These are phyloP conservation scores for Plectosphaerella sp. DNA, from an alignment of 2,329 filamentous ascomycete genomes.

Conservation along the genomic window DNA sequence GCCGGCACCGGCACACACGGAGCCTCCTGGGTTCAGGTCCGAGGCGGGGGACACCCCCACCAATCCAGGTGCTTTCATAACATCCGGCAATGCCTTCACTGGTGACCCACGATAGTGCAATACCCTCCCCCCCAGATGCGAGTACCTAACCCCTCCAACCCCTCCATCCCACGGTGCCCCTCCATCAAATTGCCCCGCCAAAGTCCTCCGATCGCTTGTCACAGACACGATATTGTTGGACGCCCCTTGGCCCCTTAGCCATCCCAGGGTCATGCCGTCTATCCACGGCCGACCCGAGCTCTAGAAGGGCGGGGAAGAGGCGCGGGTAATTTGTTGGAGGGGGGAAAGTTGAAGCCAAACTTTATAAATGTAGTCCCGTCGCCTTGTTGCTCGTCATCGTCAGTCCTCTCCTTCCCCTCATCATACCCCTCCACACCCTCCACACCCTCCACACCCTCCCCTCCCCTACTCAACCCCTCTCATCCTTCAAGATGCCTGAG, in stretches of 20 bases:
- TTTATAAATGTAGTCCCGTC: conserved; percentile 4
- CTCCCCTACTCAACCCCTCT: background rate
- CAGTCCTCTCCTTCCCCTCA: conserved; percentile 1
- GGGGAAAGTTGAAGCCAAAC: conserved; percentile 2
- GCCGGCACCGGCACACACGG: conserved; percentile 1
- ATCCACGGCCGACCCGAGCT: too few species aligned
- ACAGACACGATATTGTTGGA: background rate
- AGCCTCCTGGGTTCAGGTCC: background rate
- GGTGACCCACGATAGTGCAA: too few species aligned
- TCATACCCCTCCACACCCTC: background rate
- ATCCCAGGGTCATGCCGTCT: too few species aligned
- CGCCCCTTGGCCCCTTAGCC: background rate
- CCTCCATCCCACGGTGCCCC: conserved; percentile 5
- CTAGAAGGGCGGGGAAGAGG: too few species aligned
- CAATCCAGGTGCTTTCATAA: too few species aligned
- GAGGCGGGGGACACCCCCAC: too few species aligned
- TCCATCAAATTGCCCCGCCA: conserved; percentile 3
- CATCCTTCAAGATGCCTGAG: conserved; percentile 36
- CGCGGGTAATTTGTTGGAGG: background rate
- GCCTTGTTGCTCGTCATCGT: background rate
- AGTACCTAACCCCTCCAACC: conserved; percentile 6
- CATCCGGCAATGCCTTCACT: too few species aligned
- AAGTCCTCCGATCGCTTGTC: background rate
- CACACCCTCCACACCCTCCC: background rate
- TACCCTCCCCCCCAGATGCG: too few species aligned